Evolutionary conservation across 2,329 filamentous ascomycete genomes (phyloP).

Genomic region (Lachnellula cervina): DNA sequence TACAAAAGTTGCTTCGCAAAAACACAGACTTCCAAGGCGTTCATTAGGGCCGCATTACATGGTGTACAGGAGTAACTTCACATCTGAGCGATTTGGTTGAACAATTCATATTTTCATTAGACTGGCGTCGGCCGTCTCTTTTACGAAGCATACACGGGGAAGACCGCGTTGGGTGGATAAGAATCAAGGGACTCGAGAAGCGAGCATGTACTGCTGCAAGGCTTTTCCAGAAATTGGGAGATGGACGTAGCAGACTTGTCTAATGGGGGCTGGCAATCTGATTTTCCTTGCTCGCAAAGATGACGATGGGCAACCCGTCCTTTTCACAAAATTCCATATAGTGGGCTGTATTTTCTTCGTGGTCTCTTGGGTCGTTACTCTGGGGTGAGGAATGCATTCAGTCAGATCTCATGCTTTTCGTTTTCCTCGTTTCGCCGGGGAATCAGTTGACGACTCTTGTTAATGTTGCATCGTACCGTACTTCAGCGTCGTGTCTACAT

Average conservation of each 20-base stretch:
- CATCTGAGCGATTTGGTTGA: conserved; percentile 33
- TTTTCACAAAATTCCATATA: conserved; percentile 18
- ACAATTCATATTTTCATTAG: conserved; percentile 29
- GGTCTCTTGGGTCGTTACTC: conserved; percentile 2
- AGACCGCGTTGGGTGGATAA: conserved; percentile 7
- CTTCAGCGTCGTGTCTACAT: conserved; percentile 15
- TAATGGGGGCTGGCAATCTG: conserved; percentile 18
- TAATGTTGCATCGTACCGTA: conserved; percentile 9
- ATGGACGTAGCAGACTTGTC: conserved; percentile 11
- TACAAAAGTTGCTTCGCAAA: conserved; percentile 25
- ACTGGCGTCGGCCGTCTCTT: conserved; percentile 29
- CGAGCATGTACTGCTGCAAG: conserved; percentile 25
- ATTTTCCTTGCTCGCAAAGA: conserved; percentile 17
- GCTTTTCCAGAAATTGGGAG: conserved; percentile 15
- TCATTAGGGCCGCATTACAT: conserved; percentile 29
- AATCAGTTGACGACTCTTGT: conserved; percentile 8
- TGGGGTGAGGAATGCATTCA: conserved; percentile 16
- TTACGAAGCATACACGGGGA: conserved; percentile 21
- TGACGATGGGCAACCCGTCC: conserved; percentile 10
- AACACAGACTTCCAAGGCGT: conserved; percentile 27
- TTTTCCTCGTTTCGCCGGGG: conserved; percentile 7
- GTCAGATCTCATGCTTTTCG: conserved; percentile 18
- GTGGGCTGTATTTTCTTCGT: conserved; percentile 17
- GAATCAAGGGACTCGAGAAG: conserved; percentile 8
- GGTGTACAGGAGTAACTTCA: conserved; percentile 32